Base-by-base conservation (phyloP, 225 moss, liverwort and hornwort genomes). In the Bryum argenteum region DNA sequence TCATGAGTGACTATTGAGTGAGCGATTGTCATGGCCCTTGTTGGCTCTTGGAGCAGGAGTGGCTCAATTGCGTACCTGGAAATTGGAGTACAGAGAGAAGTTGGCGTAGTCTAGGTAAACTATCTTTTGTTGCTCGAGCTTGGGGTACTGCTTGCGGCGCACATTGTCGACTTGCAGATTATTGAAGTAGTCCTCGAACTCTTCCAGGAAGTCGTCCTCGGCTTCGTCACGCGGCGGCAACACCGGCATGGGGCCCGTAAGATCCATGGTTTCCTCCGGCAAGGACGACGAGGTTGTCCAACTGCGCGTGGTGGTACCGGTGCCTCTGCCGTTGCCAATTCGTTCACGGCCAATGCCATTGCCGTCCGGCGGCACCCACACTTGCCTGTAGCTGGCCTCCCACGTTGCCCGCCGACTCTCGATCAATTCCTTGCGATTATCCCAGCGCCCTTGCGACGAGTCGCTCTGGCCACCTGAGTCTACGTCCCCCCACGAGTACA, bases 51-150 rank as follows among this genome's bases (percentile, higher is more conserved):
- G 33, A 33, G 33, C 33, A 33, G 33, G 7, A 6, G 33, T 33
- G 33, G 0, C 33, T 33, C 7, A 14, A 57, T 57, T 41, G 44
- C 51, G 19, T 56, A 94, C 94, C 91, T 95, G 95, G 24, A 81
- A 88, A 20, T 72, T 66, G 33, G 95, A 92, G 71, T 84, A 95
- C 21, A 95, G 88, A 3, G 84, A 86, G 68, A 87, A 92, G 65
- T 57, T 91, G 26, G 95, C 95, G 69, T 95, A 95, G 66, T 92
- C 91, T 5, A 95, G 76, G 71, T 95, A 95, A 55, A 88, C 88
- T 20, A 95, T 74, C 42, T 83, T 82, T 66, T 89, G 83, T 9
- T 70, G 19, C 47, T 92, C 92, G 14, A 95, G 81, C 42, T 88
- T 92, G 2, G 95, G 89, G 64, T 86, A 95, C 74, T 93, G 91